Evolutionary conservation across 768 basidiomycete species (phyloP), one percentile per base, ranked within the genome.

Genomic region (Kwoniella dejecticola): DNA sequence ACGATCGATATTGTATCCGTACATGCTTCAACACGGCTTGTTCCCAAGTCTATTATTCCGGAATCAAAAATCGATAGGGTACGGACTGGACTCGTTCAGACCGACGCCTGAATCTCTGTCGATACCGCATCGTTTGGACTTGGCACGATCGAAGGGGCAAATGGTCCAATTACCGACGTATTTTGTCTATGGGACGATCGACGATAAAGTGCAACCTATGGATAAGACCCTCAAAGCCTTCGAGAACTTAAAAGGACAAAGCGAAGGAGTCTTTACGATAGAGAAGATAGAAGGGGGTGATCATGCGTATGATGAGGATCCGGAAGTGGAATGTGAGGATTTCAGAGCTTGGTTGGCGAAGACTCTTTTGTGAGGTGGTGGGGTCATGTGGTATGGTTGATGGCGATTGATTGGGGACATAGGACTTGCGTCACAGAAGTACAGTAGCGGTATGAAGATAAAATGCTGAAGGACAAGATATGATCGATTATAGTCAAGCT

Each of bases 11-110:
- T 62, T 76, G 8, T 76, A 76, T 58, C 52, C 66, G 1, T 76
- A 76, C 61, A 76, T 76, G 74, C 60, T 76, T 4, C 74, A 76
- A 58, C 74, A 76, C 48, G 65, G 36, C 21, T 56, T 76, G 15
- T 72, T 73, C 64, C 71, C 74, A 31, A 63, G 59, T 4, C 48
- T 76, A 10, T 50, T 76, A n/a, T 73, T 76, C 59, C 48, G 64
- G 21, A 66, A 44, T 10, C 74, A 72, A 53, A 59, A 64, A 27
- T 68, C 69, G 1, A 46, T 70, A 30, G 69, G 71, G 15, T 57
- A 58, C 11, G 71, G 71, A 0, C 41, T 68, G 5, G 71, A 76
- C 31, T 60, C 59, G 6, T 73, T 71, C 53, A 42, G 71, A 33
- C 74, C 74, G 12, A 48, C 63, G 2, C 71, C 71, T 1, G 44